These are phyloP conservation scores for Flammula alnicola DNA, from an alignment of 1,284 basidiomycete species.

Conservation along the genomic window DNA sequence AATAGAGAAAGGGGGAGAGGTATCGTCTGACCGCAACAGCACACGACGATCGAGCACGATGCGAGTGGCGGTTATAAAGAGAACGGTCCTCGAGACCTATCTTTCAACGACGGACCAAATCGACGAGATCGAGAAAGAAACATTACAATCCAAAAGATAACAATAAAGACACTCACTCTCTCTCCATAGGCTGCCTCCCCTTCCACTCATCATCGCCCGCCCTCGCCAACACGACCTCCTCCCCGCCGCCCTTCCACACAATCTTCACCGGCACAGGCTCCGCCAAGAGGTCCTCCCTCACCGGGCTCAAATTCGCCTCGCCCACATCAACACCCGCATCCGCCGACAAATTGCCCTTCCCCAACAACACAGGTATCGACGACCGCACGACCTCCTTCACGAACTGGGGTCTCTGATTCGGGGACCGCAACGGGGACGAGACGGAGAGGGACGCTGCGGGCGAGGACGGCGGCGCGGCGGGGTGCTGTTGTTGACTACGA, in stretches of 20 bases:
- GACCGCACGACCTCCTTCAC: slow-evolving; percentile 63
- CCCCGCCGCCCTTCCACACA: slow-evolving; percentile 66
- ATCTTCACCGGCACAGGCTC: slow-evolving; percentile 60
- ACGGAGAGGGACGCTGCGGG: too few relatives aligned
- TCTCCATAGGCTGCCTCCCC: slow-evolving; percentile 63
- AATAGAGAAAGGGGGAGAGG: too few relatives aligned
- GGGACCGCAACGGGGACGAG: slow-evolving; percentile 12
- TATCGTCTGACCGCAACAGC: background rate
- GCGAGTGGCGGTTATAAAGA: background rate
- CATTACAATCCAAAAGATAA: too few relatives aligned
- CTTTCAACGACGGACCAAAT: background rate
- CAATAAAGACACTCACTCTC: slow-evolving; percentile 51
- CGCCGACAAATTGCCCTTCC: slow-evolving; percentile 33
- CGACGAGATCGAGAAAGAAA: slow-evolving; percentile 3
- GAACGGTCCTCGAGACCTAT: background rate
- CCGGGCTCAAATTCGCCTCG: slow-evolving; percentile 18
- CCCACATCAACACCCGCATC: slow-evolving; percentile 33
- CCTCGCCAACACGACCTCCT: slow-evolving; percentile 63
- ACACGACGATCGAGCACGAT: background rate
- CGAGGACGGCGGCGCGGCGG: slow-evolving; percentile 20
- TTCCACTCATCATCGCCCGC: slow-evolving; percentile 79
- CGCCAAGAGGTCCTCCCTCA: slow-evolving; percentile 22
- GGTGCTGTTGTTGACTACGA: slow-evolving; percentile 28
- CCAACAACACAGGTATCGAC: slow-evolving; percentile 62
- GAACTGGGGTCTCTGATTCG: slow-evolving; percentile 33